These are phyloP conservation scores for Leptographium wingfieldii DNA, from an alignment of 2,329 filamentous ascomycete genomes.

Conservation along the genomic window DNA sequence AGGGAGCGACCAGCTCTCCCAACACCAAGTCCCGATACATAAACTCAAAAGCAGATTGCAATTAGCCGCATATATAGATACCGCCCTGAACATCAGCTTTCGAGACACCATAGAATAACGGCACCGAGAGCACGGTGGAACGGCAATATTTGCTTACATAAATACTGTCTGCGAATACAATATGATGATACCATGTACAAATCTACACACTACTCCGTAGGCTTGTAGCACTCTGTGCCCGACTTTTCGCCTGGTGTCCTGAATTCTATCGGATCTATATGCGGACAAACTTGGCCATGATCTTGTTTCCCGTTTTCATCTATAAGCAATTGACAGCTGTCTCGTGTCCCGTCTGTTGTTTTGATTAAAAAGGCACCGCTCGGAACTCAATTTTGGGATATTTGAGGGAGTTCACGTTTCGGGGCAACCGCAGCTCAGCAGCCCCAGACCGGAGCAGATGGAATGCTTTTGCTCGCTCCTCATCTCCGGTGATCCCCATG, in stretches of 20 bases:
- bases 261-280: not conserved
- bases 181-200: not conserved
- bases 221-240: not conserved
- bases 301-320: not conserved
- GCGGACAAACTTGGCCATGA: not conserved
- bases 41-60: too few species aligned
- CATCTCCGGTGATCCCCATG: slow-evolving; percentile 15
- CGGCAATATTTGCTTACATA: not conserved
- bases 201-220: not conserved
- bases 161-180: too few species aligned
- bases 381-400: slow-evolving; percentile 52
- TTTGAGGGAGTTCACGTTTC: slow-evolving; percentile 57
- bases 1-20: too few species aligned
- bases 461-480: slow-evolving; percentile 40
- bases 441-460: slow-evolving; percentile 67
- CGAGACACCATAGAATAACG: not conserved
- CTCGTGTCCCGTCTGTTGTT: not conserved
- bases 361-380: slow-evolving; percentile 35
- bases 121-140: not conserved
- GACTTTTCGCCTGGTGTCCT: not conserved
- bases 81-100: not conserved
- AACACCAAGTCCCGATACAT: too few species aligned
- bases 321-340: not conserved
- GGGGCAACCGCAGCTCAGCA: slow-evolving; percentile 74
- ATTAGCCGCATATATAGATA: too few species aligned